Evolutionary conservation across 192 early-diverging fungal genomes (phyloP).

Genomic region (Backusella westeae): DNA sequence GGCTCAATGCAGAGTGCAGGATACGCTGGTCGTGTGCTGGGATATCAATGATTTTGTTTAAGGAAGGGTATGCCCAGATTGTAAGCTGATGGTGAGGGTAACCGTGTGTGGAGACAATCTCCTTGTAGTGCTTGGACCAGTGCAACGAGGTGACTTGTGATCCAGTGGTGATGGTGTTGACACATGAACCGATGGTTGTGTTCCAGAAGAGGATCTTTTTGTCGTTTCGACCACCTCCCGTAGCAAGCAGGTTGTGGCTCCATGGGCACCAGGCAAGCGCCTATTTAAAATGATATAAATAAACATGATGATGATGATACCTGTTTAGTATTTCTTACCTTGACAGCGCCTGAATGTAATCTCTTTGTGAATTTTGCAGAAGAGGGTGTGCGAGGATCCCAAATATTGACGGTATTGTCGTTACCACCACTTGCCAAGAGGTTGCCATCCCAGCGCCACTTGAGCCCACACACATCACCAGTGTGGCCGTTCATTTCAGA

Average conservation of each 20-base stretch:
- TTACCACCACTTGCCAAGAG: conserved; percentile 93
- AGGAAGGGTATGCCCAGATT: conserved; percentile 79
- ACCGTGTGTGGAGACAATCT: conserved; percentile 92
- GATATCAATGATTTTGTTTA: conserved; percentile 73
- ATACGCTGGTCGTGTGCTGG: conserved; percentile 87
- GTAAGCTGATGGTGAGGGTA: conserved; percentile 84
- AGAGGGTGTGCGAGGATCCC: conserved; percentile 69
- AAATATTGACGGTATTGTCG: conserved; percentile 89
- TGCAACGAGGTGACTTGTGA: conserved; percentile 93
- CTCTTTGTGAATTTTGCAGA: conserved; percentile 65
- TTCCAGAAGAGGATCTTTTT: conserved; percentile 94
- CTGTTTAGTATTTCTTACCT: conserved; percentile 44
- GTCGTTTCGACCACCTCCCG: conserved; percentile 91
- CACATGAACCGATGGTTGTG: conserved; percentile 57
- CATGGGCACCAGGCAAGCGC: conserved; percentile 96
- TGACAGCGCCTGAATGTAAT: conserved; percentile 88
- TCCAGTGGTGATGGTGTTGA: conserved; percentile 72
- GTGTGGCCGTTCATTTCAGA: conserved; percentile 71
- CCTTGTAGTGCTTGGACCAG: conserved; percentile 82
- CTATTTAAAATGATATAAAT: conserved; percentile 34
- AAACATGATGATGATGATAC: conserved; percentile 7
- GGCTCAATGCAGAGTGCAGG: conserved; percentile 86
- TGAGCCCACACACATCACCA: conserved; percentile 83
- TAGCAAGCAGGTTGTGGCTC: conserved; percentile 80
- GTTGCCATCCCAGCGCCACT: conserved; percentile 78